A percentile compares a stretch with the other conserved stretches of the same genome.
These are phyloP conservation scores for Macadamia tetraphylla DNA, from an alignment of 164 flowering plant species.

Conservation along the genomic window DNA sequence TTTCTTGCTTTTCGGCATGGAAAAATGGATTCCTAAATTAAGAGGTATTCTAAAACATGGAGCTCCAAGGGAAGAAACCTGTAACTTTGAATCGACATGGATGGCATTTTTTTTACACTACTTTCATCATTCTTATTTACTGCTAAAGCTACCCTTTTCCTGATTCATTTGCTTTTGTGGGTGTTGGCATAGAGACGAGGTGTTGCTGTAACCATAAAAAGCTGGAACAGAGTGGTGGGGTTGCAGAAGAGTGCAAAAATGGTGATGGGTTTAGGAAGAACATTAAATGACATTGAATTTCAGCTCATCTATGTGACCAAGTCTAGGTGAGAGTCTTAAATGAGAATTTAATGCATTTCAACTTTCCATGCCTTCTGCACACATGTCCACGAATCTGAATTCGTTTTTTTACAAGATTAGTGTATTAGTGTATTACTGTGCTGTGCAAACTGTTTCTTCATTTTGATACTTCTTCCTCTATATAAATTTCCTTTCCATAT, in stretches of 20 bases:
- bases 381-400: slow-evolving; percentile 10
- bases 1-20: not conserved
- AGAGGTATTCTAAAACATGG: not conserved
- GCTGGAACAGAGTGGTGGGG: slow-evolving; percentile 9
- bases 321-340: slow-evolving; percentile 63
- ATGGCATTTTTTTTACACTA: not conserved
- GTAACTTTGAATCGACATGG: slow-evolving; percentile 2
- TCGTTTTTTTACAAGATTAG: not conserved
- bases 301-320: slow-evolving; percentile 36
- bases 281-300: slow-evolving; percentile 30
- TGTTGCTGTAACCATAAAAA: slow-evolving; percentile 1
- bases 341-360: slow-evolving; percentile 52
- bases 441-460: not conserved
- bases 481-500: not conserved
- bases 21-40: not conserved
- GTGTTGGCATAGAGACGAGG: not conserved
- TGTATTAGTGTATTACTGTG: no score
- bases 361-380: slow-evolving; percentile 40
- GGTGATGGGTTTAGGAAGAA: slow-evolving; percentile 27
- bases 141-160: not conserved
- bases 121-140: not conserved
- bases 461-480: no score
- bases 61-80: not conserved
- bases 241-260: slow-evolving; percentile 15
- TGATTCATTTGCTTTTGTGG: not conserved